Base-by-base conservation (phyloP, 257 asterid genomes). In the Plectranthus barbatus region DNA sequence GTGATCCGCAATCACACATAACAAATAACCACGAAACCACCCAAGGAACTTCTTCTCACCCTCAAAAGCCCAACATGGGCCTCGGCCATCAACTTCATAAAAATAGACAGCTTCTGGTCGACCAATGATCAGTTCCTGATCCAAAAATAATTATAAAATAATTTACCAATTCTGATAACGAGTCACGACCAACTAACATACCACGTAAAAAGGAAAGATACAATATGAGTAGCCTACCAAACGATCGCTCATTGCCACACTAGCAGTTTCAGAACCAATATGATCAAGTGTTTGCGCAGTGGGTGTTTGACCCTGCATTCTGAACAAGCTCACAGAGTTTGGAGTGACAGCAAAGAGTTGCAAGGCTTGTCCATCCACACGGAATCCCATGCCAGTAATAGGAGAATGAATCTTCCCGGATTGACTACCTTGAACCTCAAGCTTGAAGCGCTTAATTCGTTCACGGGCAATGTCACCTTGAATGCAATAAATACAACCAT, bases 1-100 rank as follows among this genome's bases (percentile, higher is more conserved):
- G 72, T 84, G 87, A 78, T 92, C 97, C 53, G 89, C 85, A 68
- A 78, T 76, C 56, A 92, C 94, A 75, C 97, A 92, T 46, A 92
- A 68, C 55, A 92, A 90, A 70, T 92, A 86, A 34, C 97, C 98
- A 71, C 96, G 98, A 67, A 89, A 92, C 94, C 97, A 89, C 4
- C 97, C 97, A 3, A 89, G 78, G 29, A 86, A 69, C 68, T 86
- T 92, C 67, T 92, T 92, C 74, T 86, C 99, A 13, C 99, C 99
- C 79, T 89, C 97, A 76, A 92, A 92, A 34, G 99, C 96, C 97
- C 97, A 92, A 73, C 99, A 92, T 60, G 97, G 99, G 60, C 99
- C 99, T 48, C 99, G 89, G 14, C 98, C 98, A 76, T 92, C 98
- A 75, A 86, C 88, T 75, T 92, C 95, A 70, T 86, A 92, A 66